phyloP scores from a whole-genome alignment of 352 stramenopile species.

The Phytophthora litchii region DNA sequence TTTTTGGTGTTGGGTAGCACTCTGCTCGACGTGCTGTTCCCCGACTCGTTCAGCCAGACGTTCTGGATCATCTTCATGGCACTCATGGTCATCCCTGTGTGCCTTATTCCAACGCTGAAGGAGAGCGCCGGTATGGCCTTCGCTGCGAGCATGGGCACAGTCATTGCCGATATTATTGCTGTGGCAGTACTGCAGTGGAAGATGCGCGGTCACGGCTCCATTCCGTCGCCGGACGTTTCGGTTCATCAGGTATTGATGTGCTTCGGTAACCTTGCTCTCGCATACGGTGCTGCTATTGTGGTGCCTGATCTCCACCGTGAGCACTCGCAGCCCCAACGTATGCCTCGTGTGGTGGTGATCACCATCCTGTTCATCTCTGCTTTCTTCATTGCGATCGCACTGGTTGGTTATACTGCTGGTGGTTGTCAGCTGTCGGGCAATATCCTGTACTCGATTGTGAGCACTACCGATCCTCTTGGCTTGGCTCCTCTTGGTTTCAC shows the following conservation, averaged over 20 bases:
- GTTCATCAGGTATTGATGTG: conserved; percentile 50
- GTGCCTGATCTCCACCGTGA: conserved; percentile 58
- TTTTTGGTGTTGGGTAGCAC: conserved; percentile 59
- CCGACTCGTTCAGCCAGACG: conserved; percentile 40
- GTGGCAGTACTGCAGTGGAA: conserved; percentile 48
- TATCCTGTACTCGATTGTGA: conserved; percentile 60
- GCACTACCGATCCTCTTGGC: conserved; percentile 25
- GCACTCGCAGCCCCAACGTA: conserved; percentile 53
- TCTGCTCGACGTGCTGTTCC: conserved; percentile 52
- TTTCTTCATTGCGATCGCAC: conserved; percentile 51
- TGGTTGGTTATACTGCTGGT: conserved; percentile 46
- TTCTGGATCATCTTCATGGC: conserved; percentile 66
- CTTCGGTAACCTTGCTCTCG: conserved; percentile 57
- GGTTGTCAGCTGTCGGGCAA: conserved; percentile 65
- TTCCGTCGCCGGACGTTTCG: conserved; percentile 42
- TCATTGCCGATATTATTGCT: conserved; percentile 53
- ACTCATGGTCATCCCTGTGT: conserved; percentile 45
- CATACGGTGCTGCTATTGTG: conserved; percentile 60
- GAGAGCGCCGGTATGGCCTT: conserved; percentile 52
- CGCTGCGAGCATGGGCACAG: conserved; percentile 49
- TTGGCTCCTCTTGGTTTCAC: conserved; percentile 54
- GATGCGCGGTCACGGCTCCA: conserved; percentile 47
- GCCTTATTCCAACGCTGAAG: conserved; percentile 56
- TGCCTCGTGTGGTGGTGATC: conserved; percentile 58
- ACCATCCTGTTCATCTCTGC: conserved; percentile 54